Base-by-base conservation (phyloP, 192 early-diverging fungal genomes). In the Umbelopsis sp. region DNA sequence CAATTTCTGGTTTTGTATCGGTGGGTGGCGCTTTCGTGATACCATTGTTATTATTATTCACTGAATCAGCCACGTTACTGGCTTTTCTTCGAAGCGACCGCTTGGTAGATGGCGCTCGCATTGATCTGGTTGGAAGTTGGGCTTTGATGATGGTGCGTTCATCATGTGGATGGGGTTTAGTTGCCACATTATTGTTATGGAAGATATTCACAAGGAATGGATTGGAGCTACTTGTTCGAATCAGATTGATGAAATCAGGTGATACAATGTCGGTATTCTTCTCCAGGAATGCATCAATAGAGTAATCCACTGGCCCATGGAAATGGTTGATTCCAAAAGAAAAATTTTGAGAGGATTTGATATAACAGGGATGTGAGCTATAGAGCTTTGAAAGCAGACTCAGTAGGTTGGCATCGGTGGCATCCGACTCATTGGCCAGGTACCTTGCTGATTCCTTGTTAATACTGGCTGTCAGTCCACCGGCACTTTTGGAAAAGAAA, bases 231-330 rank as follows among this genome's bases (percentile, higher is more conserved):
- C 74, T 70, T 46, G 88, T 88, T 21, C 81, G 76, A 74, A 93
- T 88, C 33, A 94, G 77, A 61, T 88, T 78, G 22, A 93, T 85
- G 71, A 94, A 92, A 73, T 95, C 94, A 1, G 88, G 78, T 25
- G 58, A 83, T 25, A 82, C 85, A 68, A 76, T 68, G 25, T 85
- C 83, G 33, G 72, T 46, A 80, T 92, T 92, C 67, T 75, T 76
- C 61, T 87, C 85, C 41, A 88, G 58, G 65, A 95, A 91, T 0
- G 85, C 84, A 22, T 82, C 82, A 30, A 88, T 78, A 49, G 87
- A 87, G 79, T 95, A 95, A 49, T 86, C 80, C 22, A 93, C 81
- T 18, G 67, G 13, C 22, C 77, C 77, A 7, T 80, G 45, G 76
- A 78, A 92, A 73, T 94, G 92, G 33, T 83, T 73, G 45, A 94